A percentile compares a stretch with the other conserved stretches of the same genome.
Conservation (phyloP, 2,329 filamentous ascomycete genomes). For the Thermomyces lanuginosus region DNA sequence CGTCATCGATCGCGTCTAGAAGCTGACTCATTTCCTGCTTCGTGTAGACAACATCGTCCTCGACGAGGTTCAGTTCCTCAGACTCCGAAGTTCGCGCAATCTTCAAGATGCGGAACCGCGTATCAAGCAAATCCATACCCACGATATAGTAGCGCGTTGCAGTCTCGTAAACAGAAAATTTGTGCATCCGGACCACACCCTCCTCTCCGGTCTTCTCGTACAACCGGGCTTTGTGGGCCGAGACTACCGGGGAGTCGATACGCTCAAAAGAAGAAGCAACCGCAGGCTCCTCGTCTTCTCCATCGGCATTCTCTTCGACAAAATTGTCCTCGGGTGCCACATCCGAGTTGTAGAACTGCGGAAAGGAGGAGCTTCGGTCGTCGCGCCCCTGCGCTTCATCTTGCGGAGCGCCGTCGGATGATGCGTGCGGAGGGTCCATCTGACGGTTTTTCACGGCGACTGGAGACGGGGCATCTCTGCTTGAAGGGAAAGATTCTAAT, state of each 20-base stretch:
- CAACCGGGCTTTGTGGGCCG: constrained; percentile 22
- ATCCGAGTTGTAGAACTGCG: constrained; percentile 15
- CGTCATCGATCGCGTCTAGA: constrained; percentile 87
- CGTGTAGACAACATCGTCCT: constrained; percentile 90
- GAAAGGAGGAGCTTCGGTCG: constrained; percentile 3
- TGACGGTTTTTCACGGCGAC: too few relatives aligned
- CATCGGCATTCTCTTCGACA: constrained; percentile 19
- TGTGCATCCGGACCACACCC: constrained; percentile 58
- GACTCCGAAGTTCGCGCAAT: constrained; percentile 76
- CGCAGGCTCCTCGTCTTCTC: constrained; percentile 29
- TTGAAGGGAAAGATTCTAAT: too few relatives aligned
- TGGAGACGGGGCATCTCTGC: too few relatives aligned
- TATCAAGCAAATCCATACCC: constrained; percentile 78
- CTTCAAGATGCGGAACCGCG: constrained; percentile 77
- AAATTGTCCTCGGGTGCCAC: constrained; percentile 15
- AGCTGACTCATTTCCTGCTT: constrained; percentile 84
- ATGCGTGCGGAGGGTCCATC: too few relatives aligned
- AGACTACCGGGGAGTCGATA: constrained; percentile 21
- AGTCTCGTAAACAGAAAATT: constrained; percentile 95
- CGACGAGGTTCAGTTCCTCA: constrained; percentile 65
- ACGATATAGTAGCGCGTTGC: constrained; percentile 87
- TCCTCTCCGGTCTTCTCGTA: constrained; percentile 26
- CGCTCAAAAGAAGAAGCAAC: constrained; percentile 31
- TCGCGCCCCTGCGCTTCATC: too few relatives aligned
- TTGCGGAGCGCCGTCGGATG: too few relatives aligned